Evolutionary conservation across 345 rosid genomes (phyloP).

Genomic region (Pseudoturritis turrita): DNA sequence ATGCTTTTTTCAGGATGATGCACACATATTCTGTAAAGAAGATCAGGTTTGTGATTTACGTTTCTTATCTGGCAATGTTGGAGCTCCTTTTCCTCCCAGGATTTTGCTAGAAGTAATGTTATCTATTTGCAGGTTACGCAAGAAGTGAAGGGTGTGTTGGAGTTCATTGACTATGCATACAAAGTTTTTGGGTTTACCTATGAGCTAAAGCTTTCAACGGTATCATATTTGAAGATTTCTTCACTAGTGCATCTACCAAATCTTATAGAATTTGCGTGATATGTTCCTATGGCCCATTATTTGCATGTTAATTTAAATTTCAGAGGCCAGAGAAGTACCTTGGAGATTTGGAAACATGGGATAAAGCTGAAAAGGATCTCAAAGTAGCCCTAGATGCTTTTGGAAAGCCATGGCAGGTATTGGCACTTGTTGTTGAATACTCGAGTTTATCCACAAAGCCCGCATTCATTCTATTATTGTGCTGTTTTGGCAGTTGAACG

Average conservation of each 20-base stretch:
- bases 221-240: constrained; percentile 32
- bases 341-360: constrained; percentile 80
- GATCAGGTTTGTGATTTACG: constrained; percentile 51
- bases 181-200: constrained; percentile 78
- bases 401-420: constrained; percentile 89
- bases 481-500: constrained; percentile 56
- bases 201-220: constrained; percentile 91
- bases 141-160: constrained; percentile 77
- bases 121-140: constrained; percentile 61
- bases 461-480: not conserved
- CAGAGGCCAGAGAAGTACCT: constrained; percentile 96
- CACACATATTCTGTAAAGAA: constrained; percentile 90
- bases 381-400: constrained; percentile 65
- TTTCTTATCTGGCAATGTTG: not conserved
- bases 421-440: not conserved
- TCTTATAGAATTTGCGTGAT: not conserved
- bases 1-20: constrained; percentile 73
- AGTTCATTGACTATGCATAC: constrained; percentile 73
- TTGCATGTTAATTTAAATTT: constrained; percentile 19
- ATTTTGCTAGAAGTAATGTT: not conserved
- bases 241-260: not conserved
- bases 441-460: not conserved
- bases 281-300: not conserved
- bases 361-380: constrained; percentile 86
- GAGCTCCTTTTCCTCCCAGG: not conserved